Base-by-base conservation (phyloP, 495 filamentous ascomycete genomes). In the Trichoderma parareesei region DNA sequence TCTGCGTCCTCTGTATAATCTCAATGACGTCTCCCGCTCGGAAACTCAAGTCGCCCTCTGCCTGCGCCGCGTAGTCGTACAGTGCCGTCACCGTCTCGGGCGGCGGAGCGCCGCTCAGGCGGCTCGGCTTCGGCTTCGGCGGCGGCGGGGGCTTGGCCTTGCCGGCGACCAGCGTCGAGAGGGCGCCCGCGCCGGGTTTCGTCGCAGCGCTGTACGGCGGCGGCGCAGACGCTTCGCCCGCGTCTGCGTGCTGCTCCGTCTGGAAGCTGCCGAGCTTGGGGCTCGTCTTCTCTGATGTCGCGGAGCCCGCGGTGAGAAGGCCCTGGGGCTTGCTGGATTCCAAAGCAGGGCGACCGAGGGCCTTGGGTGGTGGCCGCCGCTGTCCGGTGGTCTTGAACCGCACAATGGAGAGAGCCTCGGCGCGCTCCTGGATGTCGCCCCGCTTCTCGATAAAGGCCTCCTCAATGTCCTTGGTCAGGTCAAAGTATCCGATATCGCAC, bases 61-160 rank as follows among this genome's bases (percentile, higher is more conserved):
- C 93, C 70, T 97, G 92, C 20, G 94, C 94, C 67, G 97, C 90
- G 72, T 96, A 99, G 72, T 98, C 94, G 70, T 97, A 98, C 61
- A 96, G 74, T 16, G 91, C 91, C 11, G 87, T 92, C 38, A 86
- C 92, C 6, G 84, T 92, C 75, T 97, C 92, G 5, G 77, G 73
- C 9, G 77, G 71, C 2, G 84, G 83, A n/a, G 77, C 79, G n/a
- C 82, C 87, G 72, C 77, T 84, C 46, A 98, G 82, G 48, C 85
- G 81, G 41, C 81, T 83, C 5, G 93, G 94, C 78, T 98, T 98
- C 8, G 93, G 92, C 76, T 79, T 91, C 27, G 93, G 93, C 18
- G 93, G 93, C 20, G 93, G 93, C 37, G 93, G 93, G 11, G 53
- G 53, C 65, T 92, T 92, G 2, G 89, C 79, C 68, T 88, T 86